phyloP scores from a whole-genome alignment of 106 monocot genomes.

The Allium fistulosum region DNA sequence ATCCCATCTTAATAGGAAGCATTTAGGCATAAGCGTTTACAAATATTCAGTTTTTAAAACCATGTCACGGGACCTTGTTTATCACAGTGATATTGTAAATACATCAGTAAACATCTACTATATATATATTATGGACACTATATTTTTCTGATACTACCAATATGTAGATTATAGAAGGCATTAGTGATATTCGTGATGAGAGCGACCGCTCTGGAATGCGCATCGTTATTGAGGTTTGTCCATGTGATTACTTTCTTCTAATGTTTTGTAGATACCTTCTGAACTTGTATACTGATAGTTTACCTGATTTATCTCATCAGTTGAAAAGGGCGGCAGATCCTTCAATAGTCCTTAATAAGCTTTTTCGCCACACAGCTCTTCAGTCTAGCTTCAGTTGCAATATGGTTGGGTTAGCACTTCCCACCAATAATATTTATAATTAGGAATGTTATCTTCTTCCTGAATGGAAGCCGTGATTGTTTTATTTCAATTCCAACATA shows the following conservation, averaged over 20 bases:
- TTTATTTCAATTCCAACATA: too few species aligned
- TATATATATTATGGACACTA: too few species aligned
- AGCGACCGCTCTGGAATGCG: constrained; percentile 97
- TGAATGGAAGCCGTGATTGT: too few species aligned
- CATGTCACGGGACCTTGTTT: too few species aligned
- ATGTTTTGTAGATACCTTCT: not conserved
- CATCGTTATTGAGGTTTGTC: constrained; percentile 88
- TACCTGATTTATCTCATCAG: constrained; percentile 26
- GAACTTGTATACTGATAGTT: not conserved
- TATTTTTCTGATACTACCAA: too few species aligned
- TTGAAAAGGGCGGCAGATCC: constrained; percentile 81
- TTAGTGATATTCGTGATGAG: constrained; percentile 99
- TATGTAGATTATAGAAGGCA: constrained; percentile 74
- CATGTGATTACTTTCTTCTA: not conserved
- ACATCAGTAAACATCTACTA: too few species aligned
- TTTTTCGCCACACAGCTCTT: constrained; percentile 86
- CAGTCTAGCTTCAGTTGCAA: constrained; percentile 99
- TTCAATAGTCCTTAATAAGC: constrained; percentile 80
- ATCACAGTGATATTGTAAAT: too few species aligned
- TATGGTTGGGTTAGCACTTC: constrained; percentile 86
- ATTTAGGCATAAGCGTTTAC: too few species aligned
- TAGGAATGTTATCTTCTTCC: too few species aligned
- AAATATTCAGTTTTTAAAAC: too few species aligned
- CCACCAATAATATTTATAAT: too few species aligned
- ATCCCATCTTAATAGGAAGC: too few species aligned